Evolutionary conservation across 371 early-diverging fungal genomes (phyloP), one percentile per base, ranked within the genome.

Genomic region (Lichtheimia ramosa): DNA sequence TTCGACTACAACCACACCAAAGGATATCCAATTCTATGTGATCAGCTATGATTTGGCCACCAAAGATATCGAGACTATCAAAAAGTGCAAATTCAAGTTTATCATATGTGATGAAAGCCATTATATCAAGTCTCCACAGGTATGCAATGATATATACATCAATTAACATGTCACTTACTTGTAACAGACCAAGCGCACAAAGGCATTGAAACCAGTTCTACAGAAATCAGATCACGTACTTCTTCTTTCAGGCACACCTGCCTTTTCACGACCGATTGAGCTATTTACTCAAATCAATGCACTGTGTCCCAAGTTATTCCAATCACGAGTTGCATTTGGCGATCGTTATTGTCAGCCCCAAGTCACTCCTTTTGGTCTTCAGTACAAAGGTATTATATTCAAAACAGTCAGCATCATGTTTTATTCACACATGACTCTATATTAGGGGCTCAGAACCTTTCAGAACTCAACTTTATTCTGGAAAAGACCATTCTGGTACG

Each of bases 191-290:
- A 68, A 83, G 68, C 63, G 88, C 43, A 77, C 83, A 12, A 69
- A 68, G 46, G 60, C 40, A 41, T 59, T 87, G 21, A 24, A 74
- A 16, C 86, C 87, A 13, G 23, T 89, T 16, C 41, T 89, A 12
- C 59, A 81, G 61, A 61, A 66, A 3, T 52, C 79, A 5, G 51
- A 61, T 5, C 54, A 77, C 7, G 75, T 73, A 0, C 59, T 92
- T 7, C 52, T 86, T 0, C 57, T 84, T 2, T 64, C 78, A 1
- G 89, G 88, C 5, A 87, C 86, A 16, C 87, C 90, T 8, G 81
- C 83, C 2, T 64, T 83, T 13, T 79, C 83, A 25, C 71, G 84
- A 48, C 89, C 91, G 3, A 46, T 78, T 0, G 90, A 90, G 54
- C 65, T 92, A 6, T 91, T 64, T 60, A 62, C 86, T 8, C 83